These are phyloP conservation scores for Huntiella moniliformis DNA, from an alignment of 2,329 filamentous ascomycete genomes.

Conservation along the genomic window DNA sequence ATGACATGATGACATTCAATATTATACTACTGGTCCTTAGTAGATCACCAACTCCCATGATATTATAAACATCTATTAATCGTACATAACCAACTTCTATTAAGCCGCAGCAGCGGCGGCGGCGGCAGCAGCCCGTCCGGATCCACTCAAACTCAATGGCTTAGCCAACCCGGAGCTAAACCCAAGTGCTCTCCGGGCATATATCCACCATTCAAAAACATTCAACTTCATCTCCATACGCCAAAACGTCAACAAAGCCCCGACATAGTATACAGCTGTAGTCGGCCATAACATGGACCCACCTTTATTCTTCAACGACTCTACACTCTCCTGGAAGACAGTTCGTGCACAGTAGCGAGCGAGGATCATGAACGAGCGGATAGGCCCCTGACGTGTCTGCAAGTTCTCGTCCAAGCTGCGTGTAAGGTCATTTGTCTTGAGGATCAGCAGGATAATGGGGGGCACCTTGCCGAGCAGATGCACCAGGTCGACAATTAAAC, in stretches of 20 bases:
- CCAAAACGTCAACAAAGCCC: slow-evolving; percentile 38
- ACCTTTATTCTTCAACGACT: slow-evolving; percentile 27
- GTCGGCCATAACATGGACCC: slow-evolving; percentile 40
- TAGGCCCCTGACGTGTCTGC: slow-evolving; percentile 50
- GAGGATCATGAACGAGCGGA: slow-evolving; percentile 48
- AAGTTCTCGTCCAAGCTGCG: slow-evolving; percentile 82
- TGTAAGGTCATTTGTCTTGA: slow-evolving; percentile 96
- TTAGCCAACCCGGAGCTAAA: slow-evolving; percentile 11
- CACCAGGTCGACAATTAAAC: slow-evolving; percentile 73
- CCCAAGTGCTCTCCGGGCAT: slow-evolving; percentile 29
- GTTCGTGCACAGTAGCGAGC: slow-evolving; percentile 49
- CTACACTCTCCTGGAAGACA: slow-evolving; percentile 45
- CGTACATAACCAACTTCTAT: neutral
- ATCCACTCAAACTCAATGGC: slow-evolving; percentile 8
- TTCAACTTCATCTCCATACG: slow-evolving; percentile 45
- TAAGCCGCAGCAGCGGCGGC: neutral
- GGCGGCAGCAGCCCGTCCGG: neutral
- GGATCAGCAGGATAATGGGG: slow-evolving; percentile 76
- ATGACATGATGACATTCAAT: too few relatives aligned
- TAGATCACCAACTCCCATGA: neutral
- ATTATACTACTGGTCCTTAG: too few relatives aligned
- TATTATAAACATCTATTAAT: neutral
- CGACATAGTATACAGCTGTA: slow-evolving; percentile 34
- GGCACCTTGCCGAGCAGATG: slow-evolving; percentile 77
- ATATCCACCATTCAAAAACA: slow-evolving; percentile 43